phyloP scores from a whole-genome alignment of 1,139 yeast genomes.

The Yamadazyma diospyri region DNA sequence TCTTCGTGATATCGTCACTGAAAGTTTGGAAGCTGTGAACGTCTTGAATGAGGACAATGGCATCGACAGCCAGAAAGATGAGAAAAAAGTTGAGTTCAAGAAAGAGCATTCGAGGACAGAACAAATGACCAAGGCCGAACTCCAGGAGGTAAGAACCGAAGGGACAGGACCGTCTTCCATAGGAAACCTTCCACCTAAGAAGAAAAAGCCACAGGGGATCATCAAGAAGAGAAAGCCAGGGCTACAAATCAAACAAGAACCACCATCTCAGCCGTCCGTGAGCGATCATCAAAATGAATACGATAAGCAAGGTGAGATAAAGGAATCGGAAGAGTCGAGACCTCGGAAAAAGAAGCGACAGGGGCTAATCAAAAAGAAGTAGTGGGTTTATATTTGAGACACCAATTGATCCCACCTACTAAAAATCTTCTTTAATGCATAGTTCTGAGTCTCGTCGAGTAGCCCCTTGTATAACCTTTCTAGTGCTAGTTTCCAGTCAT shows the following conservation, averaged over 20 bases:
- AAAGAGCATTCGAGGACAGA: too few relatives aligned
- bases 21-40: conserved; percentile 2
- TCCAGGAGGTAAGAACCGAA: too few relatives aligned
- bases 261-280: too few relatives aligned
- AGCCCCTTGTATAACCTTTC: conserved; percentile 35
- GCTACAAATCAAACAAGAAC: too few relatives aligned
- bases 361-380: conserved; percentile 14
- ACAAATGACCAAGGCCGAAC: too few relatives aligned
- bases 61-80: conserved; percentile 1
- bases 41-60: neutral
- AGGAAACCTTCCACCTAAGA: neutral
- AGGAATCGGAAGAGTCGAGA: too few relatives aligned
- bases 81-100: too few relatives aligned
- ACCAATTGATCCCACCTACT: conserved; percentile 35
- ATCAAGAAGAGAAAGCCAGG: conserved; percentile 1
- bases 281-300: too few relatives aligned
- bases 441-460: conserved; percentile 35
- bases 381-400: conserved; percentile 1
- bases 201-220: conserved; percentile 2
- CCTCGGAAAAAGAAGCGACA: conserved; percentile 12
- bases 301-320: too few relatives aligned
- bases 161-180: too few relatives aligned
- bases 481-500: conserved; percentile 51
- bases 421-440: conserved; percentile 34
- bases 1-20: neutral